These are phyloP conservation scores for Diplodia mutila DNA, from an alignment of 2,329 filamentous ascomycete species.

Conservation along the genomic window DNA sequence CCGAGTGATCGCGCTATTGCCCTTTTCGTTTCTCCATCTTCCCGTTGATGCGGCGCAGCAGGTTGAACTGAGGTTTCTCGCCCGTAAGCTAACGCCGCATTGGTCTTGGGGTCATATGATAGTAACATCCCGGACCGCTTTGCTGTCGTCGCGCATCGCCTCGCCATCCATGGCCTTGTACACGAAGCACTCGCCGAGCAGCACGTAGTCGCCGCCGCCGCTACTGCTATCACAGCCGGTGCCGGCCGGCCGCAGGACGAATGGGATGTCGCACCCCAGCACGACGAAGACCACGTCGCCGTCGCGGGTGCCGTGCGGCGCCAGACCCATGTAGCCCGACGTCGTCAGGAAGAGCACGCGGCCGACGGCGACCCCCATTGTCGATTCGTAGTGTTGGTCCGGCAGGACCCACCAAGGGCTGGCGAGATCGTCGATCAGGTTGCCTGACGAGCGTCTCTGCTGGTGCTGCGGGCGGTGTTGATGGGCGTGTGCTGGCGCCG, in stretches of 20 bases:
- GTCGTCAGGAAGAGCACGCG: constrained; percentile 25
- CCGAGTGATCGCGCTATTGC: not conserved
- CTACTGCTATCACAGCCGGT: not conserved
- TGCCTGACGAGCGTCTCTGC: constrained; percentile 20
- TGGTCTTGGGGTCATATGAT: constrained; percentile 17
- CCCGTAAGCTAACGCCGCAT: not conserved
- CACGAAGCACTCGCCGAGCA: constrained; percentile 26
- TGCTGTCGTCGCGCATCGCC: constrained; percentile 20
- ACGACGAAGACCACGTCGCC: constrained; percentile 26
- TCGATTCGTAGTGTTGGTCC: constrained; percentile 13
- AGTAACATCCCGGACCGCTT: constrained; percentile 20
- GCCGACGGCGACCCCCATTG: constrained; percentile 23
- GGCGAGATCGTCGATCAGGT: constrained; percentile 26
- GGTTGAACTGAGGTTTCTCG: not conserved
- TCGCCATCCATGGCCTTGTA: constrained; percentile 25
- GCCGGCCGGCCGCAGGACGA: constrained; percentile 19
- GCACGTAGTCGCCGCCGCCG: constrained; percentile 6
- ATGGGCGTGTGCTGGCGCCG: not conserved
- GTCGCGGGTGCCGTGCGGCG: constrained; percentile 20
- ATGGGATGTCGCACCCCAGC: constrained; percentile 25
- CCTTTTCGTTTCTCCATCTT: not conserved
- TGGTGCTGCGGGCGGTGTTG: not conserved
- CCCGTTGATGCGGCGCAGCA: constrained; percentile 4
- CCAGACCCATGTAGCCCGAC: constrained; percentile 24
- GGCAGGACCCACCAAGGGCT: constrained; percentile 20